These are phyloP conservation scores for Saccharomyces hybrid DNA, from an alignment of 1,139 yeast genomes.

Conservation along the genomic window DNA sequence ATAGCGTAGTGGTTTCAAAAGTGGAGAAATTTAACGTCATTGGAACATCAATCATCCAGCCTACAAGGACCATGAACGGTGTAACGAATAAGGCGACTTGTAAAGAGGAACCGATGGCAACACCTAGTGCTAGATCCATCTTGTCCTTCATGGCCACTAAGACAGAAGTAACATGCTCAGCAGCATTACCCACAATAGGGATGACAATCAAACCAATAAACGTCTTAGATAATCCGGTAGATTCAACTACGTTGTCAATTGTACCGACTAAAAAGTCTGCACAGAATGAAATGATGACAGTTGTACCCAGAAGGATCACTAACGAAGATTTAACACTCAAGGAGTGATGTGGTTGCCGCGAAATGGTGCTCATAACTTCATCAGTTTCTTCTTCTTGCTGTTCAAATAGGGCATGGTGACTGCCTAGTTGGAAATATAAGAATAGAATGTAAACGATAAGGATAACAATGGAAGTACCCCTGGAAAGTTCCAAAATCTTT, in stretches of 20 bases:
- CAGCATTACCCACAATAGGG: slow-evolving; percentile 97
- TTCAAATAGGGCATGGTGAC: slow-evolving; percentile 65
- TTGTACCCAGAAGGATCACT: slow-evolving; percentile 46
- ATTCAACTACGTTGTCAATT: slow-evolving; percentile 77
- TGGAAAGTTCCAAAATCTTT: slow-evolving; percentile 64
- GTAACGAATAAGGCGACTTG: slow-evolving; percentile 93
- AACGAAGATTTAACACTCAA: slow-evolving; percentile 23
- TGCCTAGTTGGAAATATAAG: slow-evolving; percentile 77
- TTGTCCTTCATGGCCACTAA: slow-evolving; percentile 92
- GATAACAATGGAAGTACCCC: slow-evolving; percentile 80
- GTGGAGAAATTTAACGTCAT: slow-evolving; percentile 90
- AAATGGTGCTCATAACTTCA: slow-evolving; percentile 27
- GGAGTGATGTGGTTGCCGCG: slow-evolving; percentile 17
- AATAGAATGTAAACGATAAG: slow-evolving; percentile 72
- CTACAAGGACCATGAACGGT: slow-evolving; percentile 87
- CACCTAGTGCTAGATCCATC: slow-evolving; percentile 96
- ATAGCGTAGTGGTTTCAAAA: slow-evolving; percentile 86
- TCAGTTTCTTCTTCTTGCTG: slow-evolving; percentile 35
- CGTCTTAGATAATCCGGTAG: slow-evolving; percentile 84
- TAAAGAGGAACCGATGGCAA: slow-evolving; percentile 93
- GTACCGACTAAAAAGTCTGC: slow-evolving; percentile 93
- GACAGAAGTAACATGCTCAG: slow-evolving; percentile 95
- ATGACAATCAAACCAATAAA: slow-evolving; percentile 88
- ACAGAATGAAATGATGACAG: slow-evolving; percentile 75
- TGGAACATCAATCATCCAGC: slow-evolving; percentile 86